Evolutionary conservation across 345 rosid genomes (phyloP), one percentile per base, ranked within the genome.

Genomic region (Capsella bursapastoris): DNA sequence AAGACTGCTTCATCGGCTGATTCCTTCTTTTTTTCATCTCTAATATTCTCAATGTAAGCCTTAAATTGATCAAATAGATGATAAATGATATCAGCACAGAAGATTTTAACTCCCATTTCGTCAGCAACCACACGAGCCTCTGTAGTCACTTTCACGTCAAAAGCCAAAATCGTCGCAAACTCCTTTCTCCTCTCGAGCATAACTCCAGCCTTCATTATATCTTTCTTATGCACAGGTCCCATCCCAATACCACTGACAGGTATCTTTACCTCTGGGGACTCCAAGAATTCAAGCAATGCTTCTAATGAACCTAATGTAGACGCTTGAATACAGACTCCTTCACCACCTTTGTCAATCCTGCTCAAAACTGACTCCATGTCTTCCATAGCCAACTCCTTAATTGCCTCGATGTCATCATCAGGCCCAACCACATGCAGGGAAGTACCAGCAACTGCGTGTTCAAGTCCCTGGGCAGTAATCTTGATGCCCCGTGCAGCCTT

Each of bases 401-500:
- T 78, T 65, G 83, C 91, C 4, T 93, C 97, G 70, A 89, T 62
- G 77, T 88, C 84, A 73, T 93, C 96, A 75, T 85, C 86, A 53
- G 90, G 87, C 38, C 92, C 93, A 29, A 87, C 88, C 49, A 93
- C 94, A 70, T 89, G 84, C 41, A 91, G 79, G 64, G 87, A 86
- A 40, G 98, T 93, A 31, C 98, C 98, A 63, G 98, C 97, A 78
- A 93, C 83, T 62, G 98, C 94, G 80, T 88, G 94, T 81, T 93
- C 94, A 44, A 93, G 91, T 56, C 96, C 97, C 97, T 92, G 99
- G 22, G 89, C 97, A 41, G 92, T 77, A 44, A 94, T 90, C 82
- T 94, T 94, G 79, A 94, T 92, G 70, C 97, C 93, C 86, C 86
- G 93, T 50, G 97, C 97, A 68, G 99, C 99, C 84, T 87, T 95